Conservation (phyloP, 2,329 filamentous ascomycete species). For the Ophiostoma pallidulum region DNA sequence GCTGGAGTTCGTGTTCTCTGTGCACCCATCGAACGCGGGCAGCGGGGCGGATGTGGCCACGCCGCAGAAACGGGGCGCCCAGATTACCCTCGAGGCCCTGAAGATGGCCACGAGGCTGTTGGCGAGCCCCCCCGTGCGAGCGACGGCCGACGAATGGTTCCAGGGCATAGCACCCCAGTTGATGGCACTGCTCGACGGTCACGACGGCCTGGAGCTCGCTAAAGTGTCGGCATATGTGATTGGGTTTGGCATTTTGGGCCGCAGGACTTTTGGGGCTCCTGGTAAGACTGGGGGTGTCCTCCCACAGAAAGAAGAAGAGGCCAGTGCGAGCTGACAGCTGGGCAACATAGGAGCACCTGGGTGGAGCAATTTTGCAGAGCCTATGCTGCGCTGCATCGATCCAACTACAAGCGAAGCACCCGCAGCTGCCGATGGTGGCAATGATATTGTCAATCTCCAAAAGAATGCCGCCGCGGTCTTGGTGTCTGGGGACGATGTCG, state of each 20-base stretch:
- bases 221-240: slow-evolving; percentile 54
- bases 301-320: not conserved
- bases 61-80: slow-evolving; percentile 48
- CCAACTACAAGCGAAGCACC: slow-evolving; percentile 23
- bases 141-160: slow-evolving; percentile 51
- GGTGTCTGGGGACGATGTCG: slow-evolving; percentile 38
- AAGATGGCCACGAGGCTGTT: slow-evolving; percentile 53
- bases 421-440: slow-evolving; percentile 21
- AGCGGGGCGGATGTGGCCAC: slow-evolving; percentile 29
- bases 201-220: slow-evolving; percentile 46
- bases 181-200: slow-evolving; percentile 50
- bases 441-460: slow-evolving; percentile 41
- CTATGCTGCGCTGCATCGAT: slow-evolving; percentile 44
- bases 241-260: slow-evolving; percentile 57
- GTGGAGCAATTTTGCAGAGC: slow-evolving; percentile 53
- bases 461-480: slow-evolving; percentile 29
- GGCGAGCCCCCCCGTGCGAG: slow-evolving; percentile 46
- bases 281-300: slow-evolving; percentile 33
- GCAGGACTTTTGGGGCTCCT: slow-evolving; percentile 53
- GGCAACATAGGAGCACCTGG: slow-evolving; percentile 40
- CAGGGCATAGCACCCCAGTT: slow-evolving; percentile 51
- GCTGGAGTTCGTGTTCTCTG: slow-evolving; percentile 61
- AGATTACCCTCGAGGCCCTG: slow-evolving; percentile 59
- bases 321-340: not conserved
- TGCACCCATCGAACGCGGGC: slow-evolving; percentile 47